Evolutionary conservation across 371 early-diverging fungal species (phyloP).

Genomic region (Nematocida major): DNA sequence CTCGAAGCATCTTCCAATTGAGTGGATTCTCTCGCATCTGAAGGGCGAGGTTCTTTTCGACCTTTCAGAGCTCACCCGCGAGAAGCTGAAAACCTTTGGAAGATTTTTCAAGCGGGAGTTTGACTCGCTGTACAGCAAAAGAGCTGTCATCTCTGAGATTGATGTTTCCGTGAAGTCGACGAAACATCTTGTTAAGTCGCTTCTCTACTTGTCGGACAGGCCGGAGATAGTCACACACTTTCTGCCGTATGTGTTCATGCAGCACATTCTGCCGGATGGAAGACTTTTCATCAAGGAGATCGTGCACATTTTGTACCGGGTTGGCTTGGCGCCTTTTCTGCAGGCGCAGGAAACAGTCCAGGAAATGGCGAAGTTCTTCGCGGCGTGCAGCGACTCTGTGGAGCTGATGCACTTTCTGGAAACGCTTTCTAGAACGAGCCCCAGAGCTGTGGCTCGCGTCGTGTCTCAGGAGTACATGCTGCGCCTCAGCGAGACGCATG

Average conservation of each 20-base stretch:
- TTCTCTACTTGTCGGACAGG: conserved; percentile 37
- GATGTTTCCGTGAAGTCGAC: not conserved
- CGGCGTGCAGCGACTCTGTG: conserved; percentile 8
- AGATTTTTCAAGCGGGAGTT: conserved; percentile 45
- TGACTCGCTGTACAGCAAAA: conserved; percentile 18
- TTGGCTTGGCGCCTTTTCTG: conserved; percentile 8
- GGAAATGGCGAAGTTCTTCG: conserved; percentile 28
- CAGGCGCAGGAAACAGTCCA: not conserved
- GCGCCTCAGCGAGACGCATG: not conserved
- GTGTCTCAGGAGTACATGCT: conserved; percentile 27
- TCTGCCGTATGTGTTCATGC: conserved; percentile 38
- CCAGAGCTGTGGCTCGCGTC: not conserved
- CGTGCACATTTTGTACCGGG: conserved; percentile 5
- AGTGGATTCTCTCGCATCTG: conserved; percentile 14
- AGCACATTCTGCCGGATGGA: conserved; percentile 43
- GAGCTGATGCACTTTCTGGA: conserved; percentile 28
- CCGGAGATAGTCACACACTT: conserved; percentile 16
- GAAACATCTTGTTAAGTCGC: conserved; percentile 18
- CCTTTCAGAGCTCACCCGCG: not conserved
- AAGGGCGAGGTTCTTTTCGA: conserved; percentile 7
- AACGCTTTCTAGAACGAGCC: not conserved
- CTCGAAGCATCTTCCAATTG: not conserved
- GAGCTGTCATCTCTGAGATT: conserved; percentile 13
- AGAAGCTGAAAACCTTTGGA: conserved; percentile 34
- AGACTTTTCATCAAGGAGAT: conserved; percentile 30